Conservation (phyloP, 1,139 yeast species). For the Candida tetrigidarum region DNA sequence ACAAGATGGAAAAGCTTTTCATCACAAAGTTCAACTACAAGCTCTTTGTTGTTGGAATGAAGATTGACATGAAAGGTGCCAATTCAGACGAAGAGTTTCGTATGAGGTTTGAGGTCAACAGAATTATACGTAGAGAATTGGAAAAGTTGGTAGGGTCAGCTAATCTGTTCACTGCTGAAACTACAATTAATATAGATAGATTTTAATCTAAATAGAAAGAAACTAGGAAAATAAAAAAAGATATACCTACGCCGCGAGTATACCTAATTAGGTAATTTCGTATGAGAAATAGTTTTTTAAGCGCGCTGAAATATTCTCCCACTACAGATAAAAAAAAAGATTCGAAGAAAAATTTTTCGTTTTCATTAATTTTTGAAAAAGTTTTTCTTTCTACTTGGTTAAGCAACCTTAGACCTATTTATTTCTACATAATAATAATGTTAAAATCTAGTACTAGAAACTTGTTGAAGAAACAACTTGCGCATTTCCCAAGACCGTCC, state of each 20-base stretch:
- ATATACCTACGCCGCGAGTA: background rate
- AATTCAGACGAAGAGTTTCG: conserved; percentile 68
- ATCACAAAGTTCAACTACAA: conserved; percentile 66
- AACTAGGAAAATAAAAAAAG: background rate
- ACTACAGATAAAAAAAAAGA: background rate
- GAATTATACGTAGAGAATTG: conserved; percentile 45
- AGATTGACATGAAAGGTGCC: conserved; percentile 65
- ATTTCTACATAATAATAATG: background rate
- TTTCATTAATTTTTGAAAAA: too few relatives aligned
- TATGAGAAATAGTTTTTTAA: conserved; percentile 1
- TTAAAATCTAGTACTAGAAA: conserved; percentile 1
- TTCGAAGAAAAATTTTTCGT: background rate
- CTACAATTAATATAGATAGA: conserved; percentile 65
- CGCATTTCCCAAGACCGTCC: background rate
- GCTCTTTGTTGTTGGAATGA: conserved; percentile 58
- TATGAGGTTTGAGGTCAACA: conserved; percentile 55
- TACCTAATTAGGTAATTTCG: background rate
- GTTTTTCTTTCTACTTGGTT: background rate
- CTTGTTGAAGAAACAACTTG: background rate
- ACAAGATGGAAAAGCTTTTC: conserved; percentile 51
- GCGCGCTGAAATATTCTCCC: conserved; percentile 2
- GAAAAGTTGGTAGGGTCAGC: conserved; percentile 26
- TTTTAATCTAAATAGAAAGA: conserved; percentile 10
- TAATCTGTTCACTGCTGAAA: conserved; percentile 47
- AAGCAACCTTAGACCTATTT: background rate